These are phyloP conservation scores for Neurospora pannonica DNA, from an alignment of 495 filamentous ascomycete genomes.

Conservation along the genomic window DNA sequence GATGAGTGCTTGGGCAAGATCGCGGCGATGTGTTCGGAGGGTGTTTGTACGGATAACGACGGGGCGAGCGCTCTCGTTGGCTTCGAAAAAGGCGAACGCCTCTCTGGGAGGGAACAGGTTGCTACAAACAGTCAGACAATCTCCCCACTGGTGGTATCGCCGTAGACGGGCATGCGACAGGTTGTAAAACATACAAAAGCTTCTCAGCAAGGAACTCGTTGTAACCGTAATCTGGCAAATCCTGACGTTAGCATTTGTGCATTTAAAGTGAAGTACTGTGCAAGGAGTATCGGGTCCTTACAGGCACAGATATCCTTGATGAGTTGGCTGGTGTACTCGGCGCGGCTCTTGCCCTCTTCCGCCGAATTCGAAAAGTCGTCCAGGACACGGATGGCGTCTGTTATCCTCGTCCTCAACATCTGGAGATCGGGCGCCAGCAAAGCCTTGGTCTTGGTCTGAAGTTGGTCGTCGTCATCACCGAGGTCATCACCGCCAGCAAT, in stretches of 20 bases:
- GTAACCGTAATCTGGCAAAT: slow-evolving; percentile 63
- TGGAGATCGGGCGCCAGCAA: slow-evolving; percentile 79
- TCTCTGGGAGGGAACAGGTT: slow-evolving; percentile 88
- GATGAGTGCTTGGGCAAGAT: slow-evolving; percentile 88
- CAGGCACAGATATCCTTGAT: slow-evolving; percentile 84
- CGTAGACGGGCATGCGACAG: neutral
- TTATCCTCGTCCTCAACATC: slow-evolving; percentile 80
- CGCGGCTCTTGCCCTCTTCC: slow-evolving; percentile 67
- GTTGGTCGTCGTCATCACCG: slow-evolving; percentile 35
- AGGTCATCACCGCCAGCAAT: slow-evolving; percentile 63
- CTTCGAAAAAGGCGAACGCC: slow-evolving; percentile 97
- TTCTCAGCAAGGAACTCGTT: slow-evolving; percentile 40
- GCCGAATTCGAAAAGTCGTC: slow-evolving; percentile 74
- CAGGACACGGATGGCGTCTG: slow-evolving; percentile 83
- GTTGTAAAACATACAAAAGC: slow-evolving; percentile 12
- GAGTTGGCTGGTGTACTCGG: slow-evolving; percentile 78
- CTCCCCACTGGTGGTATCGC: neutral
- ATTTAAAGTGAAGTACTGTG: neutral
- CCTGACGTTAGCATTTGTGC: neutral
- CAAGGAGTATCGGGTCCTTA: neutral
- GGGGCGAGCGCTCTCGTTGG: slow-evolving; percentile 82
- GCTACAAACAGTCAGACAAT: slow-evolving; percentile 28
- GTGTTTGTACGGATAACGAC: slow-evolving; percentile 83
- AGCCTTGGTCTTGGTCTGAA: slow-evolving; percentile 36
- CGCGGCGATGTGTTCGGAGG: slow-evolving; percentile 80